Evolutionary conservation across 176 grass and related monocot genomes (phyloP), one percentile per base, ranked within the genome.

Genomic region (Lolium perenne): DNA sequence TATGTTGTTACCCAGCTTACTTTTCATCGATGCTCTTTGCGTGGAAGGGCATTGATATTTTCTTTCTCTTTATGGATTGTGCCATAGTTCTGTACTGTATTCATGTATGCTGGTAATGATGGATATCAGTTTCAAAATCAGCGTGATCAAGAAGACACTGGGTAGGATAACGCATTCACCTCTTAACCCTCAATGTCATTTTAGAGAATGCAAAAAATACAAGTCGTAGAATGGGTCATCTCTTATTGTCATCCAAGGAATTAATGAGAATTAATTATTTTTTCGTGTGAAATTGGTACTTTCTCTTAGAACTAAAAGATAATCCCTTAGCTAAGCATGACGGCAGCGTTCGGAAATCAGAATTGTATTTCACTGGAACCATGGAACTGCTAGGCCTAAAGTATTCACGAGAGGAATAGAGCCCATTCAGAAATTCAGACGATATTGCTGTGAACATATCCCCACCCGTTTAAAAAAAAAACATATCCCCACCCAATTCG

Each of bases 391-490:
- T 32, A 47, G 72, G 72, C 72, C 72, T 3, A 32, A 53, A 75
- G 7, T 32, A 50, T 75, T 53, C 23, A 53, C 22, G 14, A 49
- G 14, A 54, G 48, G 23, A 76, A 76, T 18, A 48, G 13, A 53
- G 72, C 23, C 72, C 48, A 55, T 76, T 53, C 23, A 35, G 8
- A 35, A 76, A 32, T 38, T 54, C 49, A 76, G 74, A 55, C 49
- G 74, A 76, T 76, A 76, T 76, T 76, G 8, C 3, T 38, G 23
- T 76, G 49, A 22, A 54, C 73, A 26, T 79, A 77, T 77, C 75
- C 26, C 26, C 26, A 77, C 65, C 65, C 63, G n/a, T n/a, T n/a
- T n/a, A n/a, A n/a, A n/a, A n/a, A n/a, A n/a, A n/a, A n/a, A 22
- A 54, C 73, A 26, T 79, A 77, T 77, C 75, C 26, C 26, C 26